Conservation (phyloP, 805 yeast genomes). For the Nakazawaea ernobii region DNA sequence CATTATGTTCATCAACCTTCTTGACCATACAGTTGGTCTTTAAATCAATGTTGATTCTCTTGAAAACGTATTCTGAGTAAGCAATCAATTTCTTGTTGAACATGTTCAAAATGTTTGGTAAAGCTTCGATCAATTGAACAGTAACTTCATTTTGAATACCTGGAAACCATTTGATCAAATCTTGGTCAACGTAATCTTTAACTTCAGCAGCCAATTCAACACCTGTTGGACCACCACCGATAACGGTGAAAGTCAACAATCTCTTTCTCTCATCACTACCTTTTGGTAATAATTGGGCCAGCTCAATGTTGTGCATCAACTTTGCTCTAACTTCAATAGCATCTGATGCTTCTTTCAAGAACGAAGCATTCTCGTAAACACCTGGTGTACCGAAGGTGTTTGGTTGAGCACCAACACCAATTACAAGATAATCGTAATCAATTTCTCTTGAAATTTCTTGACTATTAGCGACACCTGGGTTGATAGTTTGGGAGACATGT, state of each 20-base stretch:
- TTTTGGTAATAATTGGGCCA: slow-evolving; percentile 74
- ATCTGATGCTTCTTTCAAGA: slow-evolving; percentile 86
- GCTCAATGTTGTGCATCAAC: slow-evolving; percentile 83
- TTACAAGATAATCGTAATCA: slow-evolving; percentile 76
- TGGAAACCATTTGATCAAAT: slow-evolving; percentile 84
- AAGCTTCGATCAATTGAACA: slow-evolving; percentile 84
- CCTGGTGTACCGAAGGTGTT: slow-evolving; percentile 95
- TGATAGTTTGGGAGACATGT: slow-evolving; percentile 47
- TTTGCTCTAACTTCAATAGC: slow-evolving; percentile 78
- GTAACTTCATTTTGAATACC: slow-evolving; percentile 74
- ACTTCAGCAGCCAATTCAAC: slow-evolving; percentile 96
- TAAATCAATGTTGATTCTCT: slow-evolving; percentile 61
- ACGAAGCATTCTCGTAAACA: slow-evolving; percentile 81
- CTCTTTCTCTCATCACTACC: slow-evolving; percentile 74
- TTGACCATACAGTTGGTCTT: slow-evolving; percentile 85
- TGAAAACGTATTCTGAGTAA: slow-evolving; percentile 77
- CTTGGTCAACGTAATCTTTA: slow-evolving; percentile 91
- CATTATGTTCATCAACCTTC: slow-evolving; percentile 67
- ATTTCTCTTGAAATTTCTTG: slow-evolving; percentile 40
- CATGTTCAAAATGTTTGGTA: slow-evolving; percentile 80
- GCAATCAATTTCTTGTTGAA: slow-evolving; percentile 64
- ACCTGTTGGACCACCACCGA: slow-evolving; percentile 99
- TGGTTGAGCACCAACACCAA: slow-evolving; percentile 94
- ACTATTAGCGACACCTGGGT: slow-evolving; percentile 33
- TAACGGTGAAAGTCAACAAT: slow-evolving; percentile 81